Conservation (phyloP, 805 yeast genomes). For the Yarrowia alimentaria region DNA sequence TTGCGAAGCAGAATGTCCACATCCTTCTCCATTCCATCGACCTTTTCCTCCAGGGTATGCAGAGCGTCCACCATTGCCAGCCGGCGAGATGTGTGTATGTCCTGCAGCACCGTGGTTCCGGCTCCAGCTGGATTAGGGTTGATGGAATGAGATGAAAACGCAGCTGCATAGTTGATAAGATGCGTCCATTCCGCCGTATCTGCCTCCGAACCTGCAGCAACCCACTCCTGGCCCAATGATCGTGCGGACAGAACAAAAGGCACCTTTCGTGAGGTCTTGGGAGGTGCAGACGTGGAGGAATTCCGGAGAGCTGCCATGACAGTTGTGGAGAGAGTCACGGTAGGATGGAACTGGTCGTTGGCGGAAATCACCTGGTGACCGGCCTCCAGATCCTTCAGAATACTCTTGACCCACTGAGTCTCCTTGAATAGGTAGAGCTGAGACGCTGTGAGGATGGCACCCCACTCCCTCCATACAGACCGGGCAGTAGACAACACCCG, state of each 20-base stretch:
- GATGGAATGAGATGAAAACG: slow-evolving; percentile 45
- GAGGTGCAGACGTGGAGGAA: slow-evolving; percentile 28
- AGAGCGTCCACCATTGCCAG: slow-evolving; percentile 21
- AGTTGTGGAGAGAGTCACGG: slow-evolving; percentile 40
- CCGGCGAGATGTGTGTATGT: slow-evolving; percentile 16
- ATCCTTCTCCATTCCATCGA: slow-evolving; percentile 38
- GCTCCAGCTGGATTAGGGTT: slow-evolving; percentile 22
- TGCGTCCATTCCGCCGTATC: slow-evolving; percentile 62
- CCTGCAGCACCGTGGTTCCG: background rate
- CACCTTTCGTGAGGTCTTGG: slow-evolving; percentile 31
- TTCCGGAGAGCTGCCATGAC: slow-evolving; percentile 45
- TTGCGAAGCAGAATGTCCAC: slow-evolving; percentile 43
- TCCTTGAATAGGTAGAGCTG: slow-evolving; percentile 45
- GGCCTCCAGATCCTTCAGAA: slow-evolving; percentile 30
- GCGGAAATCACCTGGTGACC: slow-evolving; percentile 37
- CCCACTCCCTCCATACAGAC: slow-evolving; percentile 44
- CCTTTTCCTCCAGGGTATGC: slow-evolving; percentile 40
- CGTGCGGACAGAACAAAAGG: slow-evolving; percentile 39
- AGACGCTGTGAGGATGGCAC: slow-evolving; percentile 44
- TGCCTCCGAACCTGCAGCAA: slow-evolving; percentile 45
- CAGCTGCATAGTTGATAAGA: slow-evolving; percentile 52
- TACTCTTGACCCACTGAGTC: slow-evolving; percentile 39
- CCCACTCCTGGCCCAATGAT: slow-evolving; percentile 40
- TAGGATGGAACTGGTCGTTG: slow-evolving; percentile 42
- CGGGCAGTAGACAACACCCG: slow-evolving; percentile 36